Conservation (phyloP, 2,329 filamentous ascomycete species). For the Aureobasidium pullulans region DNA sequence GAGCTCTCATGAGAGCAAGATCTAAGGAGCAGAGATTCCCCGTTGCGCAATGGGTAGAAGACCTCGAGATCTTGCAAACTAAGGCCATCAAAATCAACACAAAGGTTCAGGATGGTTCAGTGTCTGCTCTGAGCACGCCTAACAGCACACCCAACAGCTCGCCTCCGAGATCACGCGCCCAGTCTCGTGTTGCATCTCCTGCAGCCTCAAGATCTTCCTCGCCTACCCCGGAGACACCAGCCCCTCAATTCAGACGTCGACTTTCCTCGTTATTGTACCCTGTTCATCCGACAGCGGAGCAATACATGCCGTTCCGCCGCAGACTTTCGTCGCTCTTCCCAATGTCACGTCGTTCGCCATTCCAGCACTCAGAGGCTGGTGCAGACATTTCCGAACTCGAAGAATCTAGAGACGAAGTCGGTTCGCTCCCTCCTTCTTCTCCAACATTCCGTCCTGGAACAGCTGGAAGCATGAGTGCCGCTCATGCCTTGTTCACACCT, state of each 20-base stretch:
- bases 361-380: neutral
- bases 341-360: neutral
- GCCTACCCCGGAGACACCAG: slow-evolving; percentile 22
- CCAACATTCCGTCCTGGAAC: neutral
- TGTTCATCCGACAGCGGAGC: neutral
- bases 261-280: neutral
- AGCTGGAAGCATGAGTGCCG: neutral
- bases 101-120: slow-evolving; percentile 32
- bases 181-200: slow-evolving; percentile 33
- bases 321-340: neutral
- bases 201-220: slow-evolving; percentile 20
- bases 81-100: slow-evolving; percentile 52
- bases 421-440: neutral
- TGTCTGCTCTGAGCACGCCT: slow-evolving; percentile 22
- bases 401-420: neutral
- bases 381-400: neutral
- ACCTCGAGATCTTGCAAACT: slow-evolving; percentile 54
- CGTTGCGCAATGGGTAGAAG: slow-evolving; percentile 59
- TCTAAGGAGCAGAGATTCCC: slow-evolving; percentile 60
- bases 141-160: slow-evolving; percentile 26
- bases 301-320: neutral
- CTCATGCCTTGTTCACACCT: neutral
- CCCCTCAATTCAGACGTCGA: neutral
- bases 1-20: slow-evolving; percentile 56
- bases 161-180: slow-evolving; percentile 36